A percentile compares a stretch with the other conserved stretches of the same genome.
Conservation (phyloP, 192 early-diverging fungal genomes). For the Oehlia diaphana region DNA sequence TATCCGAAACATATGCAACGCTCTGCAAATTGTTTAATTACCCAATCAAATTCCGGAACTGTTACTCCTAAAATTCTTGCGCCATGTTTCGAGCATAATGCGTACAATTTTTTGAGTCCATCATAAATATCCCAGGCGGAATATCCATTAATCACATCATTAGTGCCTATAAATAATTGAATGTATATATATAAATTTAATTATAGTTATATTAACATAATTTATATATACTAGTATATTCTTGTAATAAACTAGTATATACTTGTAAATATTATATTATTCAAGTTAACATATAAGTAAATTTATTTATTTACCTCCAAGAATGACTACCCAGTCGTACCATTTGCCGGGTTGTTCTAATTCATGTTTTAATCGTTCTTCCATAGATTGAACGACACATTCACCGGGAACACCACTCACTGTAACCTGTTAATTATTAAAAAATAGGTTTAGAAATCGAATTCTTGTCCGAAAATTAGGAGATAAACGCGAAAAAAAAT, state of each 20-base stretch:
- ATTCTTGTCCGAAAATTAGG: background rate
- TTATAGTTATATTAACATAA: too few relatives aligned
- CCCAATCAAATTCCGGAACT: conserved; percentile 27
- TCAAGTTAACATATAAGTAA: background rate
- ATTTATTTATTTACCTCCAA: conserved; percentile 12
- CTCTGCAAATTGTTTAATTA: background rate
- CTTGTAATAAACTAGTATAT: too few relatives aligned
- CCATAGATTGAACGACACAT: conserved; percentile 18
- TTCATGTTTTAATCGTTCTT: conserved; percentile 30
- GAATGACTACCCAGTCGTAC: conserved; percentile 30
- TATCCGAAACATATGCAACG: background rate
- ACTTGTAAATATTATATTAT: too few relatives aligned
- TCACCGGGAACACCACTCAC: conserved; percentile 31
- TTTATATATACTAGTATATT: too few relatives aligned
- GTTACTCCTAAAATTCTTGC: conserved; percentile 26
- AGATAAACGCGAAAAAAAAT: background rate
- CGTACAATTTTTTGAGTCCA: conserved; percentile 22
- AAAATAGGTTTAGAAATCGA: background rate
- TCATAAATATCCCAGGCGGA: conserved; percentile 30
- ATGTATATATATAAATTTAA: too few relatives aligned
- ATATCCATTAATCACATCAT: conserved; percentile 29
- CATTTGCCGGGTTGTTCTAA: conserved; percentile 32
- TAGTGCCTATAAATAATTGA: conserved; percentile 1
- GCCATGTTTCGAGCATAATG: conserved; percentile 25
- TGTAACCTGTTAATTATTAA: conserved; percentile 16